A percentile compares a stretch with the other conserved stretches of the same genome.
Conservation (phyloP, 495 filamentous ascomycete genomes). For the Cladorrhinum samala region DNA sequence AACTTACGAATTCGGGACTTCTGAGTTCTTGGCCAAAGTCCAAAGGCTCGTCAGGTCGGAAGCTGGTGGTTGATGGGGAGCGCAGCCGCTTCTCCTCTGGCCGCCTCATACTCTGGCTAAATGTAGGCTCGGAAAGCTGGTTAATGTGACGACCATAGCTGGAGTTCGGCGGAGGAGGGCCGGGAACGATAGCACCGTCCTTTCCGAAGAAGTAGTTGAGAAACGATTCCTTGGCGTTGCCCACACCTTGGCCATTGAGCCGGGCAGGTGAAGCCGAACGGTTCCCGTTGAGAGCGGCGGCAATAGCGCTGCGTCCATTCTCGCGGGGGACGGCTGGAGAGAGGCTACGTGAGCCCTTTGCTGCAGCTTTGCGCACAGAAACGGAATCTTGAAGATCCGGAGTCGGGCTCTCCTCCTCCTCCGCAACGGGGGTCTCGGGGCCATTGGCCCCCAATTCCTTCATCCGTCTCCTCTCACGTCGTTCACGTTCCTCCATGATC, state of each 20-base stretch:
- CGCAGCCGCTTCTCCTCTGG: constrained; percentile 56
- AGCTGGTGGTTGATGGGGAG: constrained; percentile 24
- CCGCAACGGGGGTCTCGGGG: constrained; percentile 61
- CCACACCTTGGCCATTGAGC: constrained; percentile 44
- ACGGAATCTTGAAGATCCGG: constrained; percentile 52
- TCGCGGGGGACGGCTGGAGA: constrained; percentile 67
- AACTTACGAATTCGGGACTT: constrained; percentile 51
- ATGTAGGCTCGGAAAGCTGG: constrained; percentile 68
- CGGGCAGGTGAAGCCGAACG: constrained; percentile 58
- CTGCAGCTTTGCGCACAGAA: constrained; percentile 32
- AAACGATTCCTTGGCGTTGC: constrained; percentile 72
- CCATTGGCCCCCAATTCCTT: constrained; percentile 83
- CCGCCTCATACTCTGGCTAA: constrained; percentile 76
- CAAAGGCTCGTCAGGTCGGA: constrained; percentile 32
- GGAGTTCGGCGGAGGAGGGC: constrained; percentile 34
- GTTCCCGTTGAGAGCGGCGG: constrained; percentile 60
- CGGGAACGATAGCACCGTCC: constrained; percentile 57
- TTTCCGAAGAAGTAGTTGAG: constrained; percentile 98
- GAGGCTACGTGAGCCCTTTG: constrained; percentile 65
- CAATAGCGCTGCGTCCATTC: constrained; percentile 51
- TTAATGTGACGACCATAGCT: constrained; percentile 57
- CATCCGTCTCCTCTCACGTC: constrained; percentile 70
- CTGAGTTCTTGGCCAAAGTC: constrained; percentile 23
- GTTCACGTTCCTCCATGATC: constrained; percentile 73
- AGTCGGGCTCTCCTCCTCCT: constrained; percentile 58